Conservation (phyloP, 2,329 filamentous ascomycete species). For the Neofusicoccum kwambonambiense region DNA sequence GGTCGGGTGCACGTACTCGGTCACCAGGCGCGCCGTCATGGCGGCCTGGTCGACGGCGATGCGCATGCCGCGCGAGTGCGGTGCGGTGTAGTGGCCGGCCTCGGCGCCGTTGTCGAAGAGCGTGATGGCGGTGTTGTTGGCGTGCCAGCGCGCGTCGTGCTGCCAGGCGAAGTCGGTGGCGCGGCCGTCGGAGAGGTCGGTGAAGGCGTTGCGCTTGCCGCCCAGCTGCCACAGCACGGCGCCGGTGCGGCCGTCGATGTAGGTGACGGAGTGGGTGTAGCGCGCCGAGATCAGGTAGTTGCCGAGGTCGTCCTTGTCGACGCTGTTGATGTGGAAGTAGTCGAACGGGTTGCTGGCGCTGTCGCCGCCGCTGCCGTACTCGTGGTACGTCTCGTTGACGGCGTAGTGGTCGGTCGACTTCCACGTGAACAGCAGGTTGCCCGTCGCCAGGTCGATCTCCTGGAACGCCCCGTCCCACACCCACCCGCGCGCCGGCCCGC, state of each 20-base stretch:
- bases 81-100: slow-evolving; percentile 20
- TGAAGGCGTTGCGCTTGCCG: slow-evolving; percentile 46
- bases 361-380: slow-evolving; percentile 28
- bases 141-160: slow-evolving; percentile 50
- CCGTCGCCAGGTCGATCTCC: slow-evolving; percentile 43
- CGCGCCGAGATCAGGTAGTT: slow-evolving; percentile 25
- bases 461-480: slow-evolving; percentile 47
- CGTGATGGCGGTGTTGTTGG: slow-evolving; percentile 28
- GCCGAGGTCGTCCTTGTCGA: slow-evolving; percentile 35
- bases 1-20: slow-evolving; percentile 40
- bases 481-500: slow-evolving; percentile 37
- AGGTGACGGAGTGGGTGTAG: slow-evolving; percentile 23
- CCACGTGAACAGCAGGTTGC: slow-evolving; percentile 43
- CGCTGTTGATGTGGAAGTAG: slow-evolving; percentile 42
- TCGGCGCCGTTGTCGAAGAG: slow-evolving; percentile 42
- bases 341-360: slow-evolving; percentile 37
- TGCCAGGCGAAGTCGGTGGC: slow-evolving; percentile 53
- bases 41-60: slow-evolving; percentile 39
- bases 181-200: slow-evolving; percentile 39
- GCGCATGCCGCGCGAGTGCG: slow-evolving; percentile 35
- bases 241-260: slow-evolving; percentile 36
- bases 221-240: slow-evolving; percentile 53
- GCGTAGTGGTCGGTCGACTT: slow-evolving; percentile 37
- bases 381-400: slow-evolving; percentile 27
- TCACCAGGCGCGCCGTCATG: slow-evolving; percentile 45